These are phyloP conservation scores for Pleurotus salmoneostramineus DNA, from an alignment of 768 basidiomycete species.

Conservation along the genomic window DNA sequence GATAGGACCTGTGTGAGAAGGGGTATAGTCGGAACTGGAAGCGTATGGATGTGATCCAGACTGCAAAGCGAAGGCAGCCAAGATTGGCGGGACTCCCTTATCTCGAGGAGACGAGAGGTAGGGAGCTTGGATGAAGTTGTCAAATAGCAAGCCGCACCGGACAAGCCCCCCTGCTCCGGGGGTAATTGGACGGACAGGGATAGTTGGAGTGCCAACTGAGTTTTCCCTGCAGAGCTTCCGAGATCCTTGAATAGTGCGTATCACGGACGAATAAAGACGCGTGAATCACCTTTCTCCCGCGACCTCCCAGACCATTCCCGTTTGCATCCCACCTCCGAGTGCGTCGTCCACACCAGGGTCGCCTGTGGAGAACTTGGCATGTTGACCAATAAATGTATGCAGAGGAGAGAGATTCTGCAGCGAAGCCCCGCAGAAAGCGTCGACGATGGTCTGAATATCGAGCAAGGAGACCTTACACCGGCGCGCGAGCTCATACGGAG, in stretches of 20 bases:
- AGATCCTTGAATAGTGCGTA: neutral
- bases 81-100: constrained; percentile 47
- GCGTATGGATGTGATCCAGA: constrained; percentile 59
- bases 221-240: constrained; percentile 89
- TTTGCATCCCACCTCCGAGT: constrained; percentile 76
- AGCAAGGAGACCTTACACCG: constrained; percentile 47
- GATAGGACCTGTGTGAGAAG: constrained; percentile 54
- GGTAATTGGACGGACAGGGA: constrained; percentile 78
- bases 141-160: constrained; percentile 72
- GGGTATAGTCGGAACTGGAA: constrained; percentile 50
- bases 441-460: constrained; percentile 48
- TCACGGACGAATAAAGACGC: neutral
- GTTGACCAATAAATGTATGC: constrained; percentile 29
- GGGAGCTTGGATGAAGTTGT: constrained; percentile 70
- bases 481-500: constrained; percentile 49
- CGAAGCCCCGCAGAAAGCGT: constrained; percentile 41
- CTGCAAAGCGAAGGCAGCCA: constrained; percentile 39
- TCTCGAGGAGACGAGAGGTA: constrained; percentile 64
- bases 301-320: constrained; percentile 84
- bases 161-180: constrained; percentile 46
- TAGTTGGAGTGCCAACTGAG: constrained; percentile 85
- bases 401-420: constrained; percentile 35
- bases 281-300: constrained; percentile 77
- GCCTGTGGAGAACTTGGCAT: constrained; percentile 66
- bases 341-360: constrained; percentile 62